Conservation (phyloP, 371 early-diverging fungal genomes). For the Haplosporangium sp. region DNA sequence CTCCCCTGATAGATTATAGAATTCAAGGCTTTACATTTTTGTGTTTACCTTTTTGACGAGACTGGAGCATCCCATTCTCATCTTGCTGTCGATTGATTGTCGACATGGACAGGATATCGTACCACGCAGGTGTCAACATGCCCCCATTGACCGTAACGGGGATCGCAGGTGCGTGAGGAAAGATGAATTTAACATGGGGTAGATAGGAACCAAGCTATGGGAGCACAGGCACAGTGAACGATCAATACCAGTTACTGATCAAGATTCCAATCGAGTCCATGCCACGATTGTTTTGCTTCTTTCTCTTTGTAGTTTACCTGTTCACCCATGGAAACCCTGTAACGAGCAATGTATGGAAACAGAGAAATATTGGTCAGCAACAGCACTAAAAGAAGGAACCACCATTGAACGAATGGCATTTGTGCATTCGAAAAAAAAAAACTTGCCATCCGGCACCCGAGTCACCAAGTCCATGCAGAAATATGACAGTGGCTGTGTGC, state of each 20-base stretch:
- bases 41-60: constrained; percentile 65
- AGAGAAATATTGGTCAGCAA: constrained; percentile 25
- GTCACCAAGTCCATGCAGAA: constrained; percentile 84
- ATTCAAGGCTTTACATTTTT: background rate
- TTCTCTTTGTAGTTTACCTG: constrained; percentile 56
- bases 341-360: constrained; percentile 4
- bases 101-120: constrained; percentile 79
- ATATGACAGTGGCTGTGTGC: constrained; percentile 85
- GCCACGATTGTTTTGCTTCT: background rate
- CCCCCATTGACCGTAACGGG: constrained; percentile 91
- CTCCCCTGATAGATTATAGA: background rate
- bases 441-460: constrained; percentile 73
- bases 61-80: constrained; percentile 78
- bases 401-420: background rate
- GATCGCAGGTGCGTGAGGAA: constrained; percentile 86
- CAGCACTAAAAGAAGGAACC: too few species aligned
- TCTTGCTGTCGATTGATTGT: constrained; percentile 73
- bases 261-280: too few species aligned
- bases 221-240: too few species aligned
- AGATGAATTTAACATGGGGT: constrained; percentile 86
- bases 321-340: constrained; percentile 70
- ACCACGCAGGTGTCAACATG: constrained; percentile 86
- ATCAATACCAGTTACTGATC: too few species aligned
- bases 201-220: constrained; percentile 54
- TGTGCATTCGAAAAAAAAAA: constrained; percentile 6